Percentiles rank a stretch among this genome's conserved stretches.
Conservation (phyloP, 352 stramenopile genomes). For the Phytophthora pseudosyringae region DNA sequence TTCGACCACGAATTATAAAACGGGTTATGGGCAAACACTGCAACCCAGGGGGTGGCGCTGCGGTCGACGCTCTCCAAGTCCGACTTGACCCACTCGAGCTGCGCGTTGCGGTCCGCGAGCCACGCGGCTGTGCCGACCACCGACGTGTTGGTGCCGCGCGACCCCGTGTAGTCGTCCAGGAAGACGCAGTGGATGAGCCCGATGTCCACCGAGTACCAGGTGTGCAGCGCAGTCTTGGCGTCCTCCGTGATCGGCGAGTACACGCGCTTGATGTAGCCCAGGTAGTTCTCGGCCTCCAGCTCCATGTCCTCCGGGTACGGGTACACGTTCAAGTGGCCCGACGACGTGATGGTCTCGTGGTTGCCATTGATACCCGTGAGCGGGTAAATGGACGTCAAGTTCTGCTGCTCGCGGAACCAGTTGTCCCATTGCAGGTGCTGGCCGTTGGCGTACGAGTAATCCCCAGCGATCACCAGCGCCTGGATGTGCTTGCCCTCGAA, state of each 20-base stretch:
- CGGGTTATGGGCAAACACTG: constrained; percentile 80
- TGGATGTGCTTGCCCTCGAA: constrained; percentile 51
- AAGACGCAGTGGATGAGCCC: constrained; percentile 63
- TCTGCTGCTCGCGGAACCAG: constrained; percentile 63
- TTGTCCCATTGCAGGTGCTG: constrained; percentile 75
- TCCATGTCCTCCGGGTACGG: constrained; percentile 48
- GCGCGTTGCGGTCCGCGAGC: constrained; percentile 40
- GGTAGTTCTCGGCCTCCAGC: constrained; percentile 46
- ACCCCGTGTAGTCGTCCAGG: constrained; percentile 70
- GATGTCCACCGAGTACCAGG: constrained; percentile 64
- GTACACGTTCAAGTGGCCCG: constrained; percentile 46
- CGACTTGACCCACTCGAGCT: constrained; percentile 64
- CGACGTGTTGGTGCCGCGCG: constrained; percentile 34
- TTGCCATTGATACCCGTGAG: constrained; percentile 66
- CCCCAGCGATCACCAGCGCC: constrained; percentile 57
- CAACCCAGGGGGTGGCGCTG: constrained; percentile 76
- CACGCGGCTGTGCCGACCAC: constrained; percentile 51
- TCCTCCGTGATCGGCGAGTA: constrained; percentile 58
- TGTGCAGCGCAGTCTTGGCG: constrained; percentile 38
- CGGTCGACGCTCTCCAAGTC: constrained; percentile 74
- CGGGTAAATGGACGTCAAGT: constrained; percentile 51
- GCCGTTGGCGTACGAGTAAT: constrained; percentile 77
- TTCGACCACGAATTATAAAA: constrained; percentile 71
- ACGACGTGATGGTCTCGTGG: constrained; percentile 63
- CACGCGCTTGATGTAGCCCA: constrained; percentile 54